Evolutionary conservation across 1,284 basidiomycete genomes (phyloP).

Genomic region (Tylopilus sp.): DNA sequence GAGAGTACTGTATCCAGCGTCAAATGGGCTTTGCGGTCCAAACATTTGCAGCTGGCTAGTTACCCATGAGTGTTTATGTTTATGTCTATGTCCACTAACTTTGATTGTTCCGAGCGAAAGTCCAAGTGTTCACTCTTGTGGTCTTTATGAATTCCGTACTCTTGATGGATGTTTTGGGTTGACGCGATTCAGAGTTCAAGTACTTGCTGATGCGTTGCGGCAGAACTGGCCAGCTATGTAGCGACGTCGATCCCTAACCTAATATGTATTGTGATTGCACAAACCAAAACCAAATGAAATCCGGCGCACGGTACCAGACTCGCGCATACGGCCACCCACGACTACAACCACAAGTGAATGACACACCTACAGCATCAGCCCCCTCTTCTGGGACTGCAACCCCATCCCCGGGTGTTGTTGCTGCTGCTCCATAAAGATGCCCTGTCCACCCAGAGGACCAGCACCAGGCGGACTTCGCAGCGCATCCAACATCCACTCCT

Average conservation of each 20-base stretch:
- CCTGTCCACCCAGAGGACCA: constrained; percentile 9
- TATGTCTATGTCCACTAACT: too few relatives aligned
- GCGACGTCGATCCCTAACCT: too few relatives aligned
- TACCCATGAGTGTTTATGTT: too few relatives aligned
- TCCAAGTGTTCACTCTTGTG: too few relatives aligned
- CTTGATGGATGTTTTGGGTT: too few relatives aligned
- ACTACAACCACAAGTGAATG: not conserved
- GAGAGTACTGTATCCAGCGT: too few relatives aligned
- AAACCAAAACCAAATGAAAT: not conserved
- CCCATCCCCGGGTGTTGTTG: constrained; percentile 3
- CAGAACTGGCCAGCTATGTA: too few relatives aligned
- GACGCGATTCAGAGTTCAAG: too few relatives aligned
- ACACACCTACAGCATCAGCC: constrained; percentile 12
- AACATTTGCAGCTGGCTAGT: too few relatives aligned
- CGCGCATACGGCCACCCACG: not conserved
- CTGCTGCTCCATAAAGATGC: constrained; percentile 25
- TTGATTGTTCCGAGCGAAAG: too few relatives aligned
- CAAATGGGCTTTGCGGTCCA: not conserved
- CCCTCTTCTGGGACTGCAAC: constrained; percentile 10
- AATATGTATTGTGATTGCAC: not conserved
- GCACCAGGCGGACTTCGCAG: constrained; percentile 19
- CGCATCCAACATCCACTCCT: constrained; percentile 55
- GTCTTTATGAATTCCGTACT: too few relatives aligned
- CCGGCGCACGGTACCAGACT: constrained; percentile 10
- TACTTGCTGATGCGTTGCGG: too few relatives aligned